Conservation (phyloP, 2,329 filamentous ascomycete genomes). For the Endocalyx cinctus region DNA sequence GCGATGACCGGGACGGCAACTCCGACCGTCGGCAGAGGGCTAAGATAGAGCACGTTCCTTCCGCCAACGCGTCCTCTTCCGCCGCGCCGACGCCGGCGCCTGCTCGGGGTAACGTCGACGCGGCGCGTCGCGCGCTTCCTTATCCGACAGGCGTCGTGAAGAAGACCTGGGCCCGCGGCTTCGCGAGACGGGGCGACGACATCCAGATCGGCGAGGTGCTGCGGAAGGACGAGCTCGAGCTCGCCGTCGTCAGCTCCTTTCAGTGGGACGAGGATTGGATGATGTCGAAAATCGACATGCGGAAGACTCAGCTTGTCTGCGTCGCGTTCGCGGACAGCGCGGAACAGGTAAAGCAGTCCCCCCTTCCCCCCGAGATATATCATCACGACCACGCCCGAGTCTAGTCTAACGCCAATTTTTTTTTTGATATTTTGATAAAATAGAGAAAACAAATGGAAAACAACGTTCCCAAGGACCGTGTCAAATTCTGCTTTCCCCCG, state of each 20-base stretch:
- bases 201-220: conserved; percentile 87
- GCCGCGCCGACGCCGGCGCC: no score
- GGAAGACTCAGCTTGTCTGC: conserved; percentile 58
- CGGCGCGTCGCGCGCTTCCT: conserved; percentile 22
- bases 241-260: conserved; percentile 81
- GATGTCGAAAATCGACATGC: conserved; percentile 61
- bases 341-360: conserved; percentile 48
- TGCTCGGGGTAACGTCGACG: background rate
- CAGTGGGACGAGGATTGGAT: conserved; percentile 83
- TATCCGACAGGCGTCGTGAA: conserved; percentile 64
- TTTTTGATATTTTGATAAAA: no score
- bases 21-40: conserved; percentile 12
- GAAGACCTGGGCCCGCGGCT: conserved; percentile 71
- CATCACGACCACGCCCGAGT: no score
- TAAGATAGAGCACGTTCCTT: conserved; percentile 8
- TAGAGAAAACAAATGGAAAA: conserved; percentile 46
- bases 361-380: no score
- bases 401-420: no score
- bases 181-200: conserved; percentile 62
- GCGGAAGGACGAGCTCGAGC: conserved; percentile 64
- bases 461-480: conserved; percentile 44
- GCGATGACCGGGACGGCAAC: conserved; percentile 13
- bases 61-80: background rate
- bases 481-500: conserved; percentile 75
- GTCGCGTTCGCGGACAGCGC: conserved; percentile 52